Conservation (phyloP, 306 rosid species). For the Potentilla sterilis region DNA sequence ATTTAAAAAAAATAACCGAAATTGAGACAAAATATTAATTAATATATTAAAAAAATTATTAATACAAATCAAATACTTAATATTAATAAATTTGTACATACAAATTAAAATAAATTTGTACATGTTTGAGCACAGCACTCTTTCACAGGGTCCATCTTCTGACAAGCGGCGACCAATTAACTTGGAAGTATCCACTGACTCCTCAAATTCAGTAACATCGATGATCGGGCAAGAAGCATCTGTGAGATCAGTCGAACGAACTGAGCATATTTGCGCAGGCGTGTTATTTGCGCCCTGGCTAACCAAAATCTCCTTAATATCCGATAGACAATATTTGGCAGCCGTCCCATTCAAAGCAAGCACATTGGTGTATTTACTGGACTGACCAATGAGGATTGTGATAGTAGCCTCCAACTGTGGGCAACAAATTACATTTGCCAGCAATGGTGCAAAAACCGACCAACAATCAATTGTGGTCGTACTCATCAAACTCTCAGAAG, state of each 20-base stretch:
- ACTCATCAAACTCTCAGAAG: conserved; percentile 70
- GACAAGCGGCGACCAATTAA: too few relatives aligned
- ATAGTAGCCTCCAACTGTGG: conserved; percentile 96
- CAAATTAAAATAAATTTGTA: too few relatives aligned
- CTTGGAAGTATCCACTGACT: conserved; percentile 56
- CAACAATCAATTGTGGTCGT: conserved; percentile 84
- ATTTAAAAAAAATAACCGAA: too few relatives aligned
- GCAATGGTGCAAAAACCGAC: conserved; percentile 68
- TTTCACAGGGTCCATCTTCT: too few relatives aligned
- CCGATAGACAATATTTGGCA: conserved; percentile 77
- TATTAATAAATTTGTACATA: too few relatives aligned
- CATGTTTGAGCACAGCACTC: too few relatives aligned
- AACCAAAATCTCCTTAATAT: conserved; percentile 80
- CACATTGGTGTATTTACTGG: conserved; percentile 61
- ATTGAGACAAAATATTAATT: too few relatives aligned
- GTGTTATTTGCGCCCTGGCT: conserved; percentile 68
- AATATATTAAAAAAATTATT: too few relatives aligned
- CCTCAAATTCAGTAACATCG: conserved; percentile 60
- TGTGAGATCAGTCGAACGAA: conserved; percentile 67
- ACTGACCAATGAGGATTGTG: conserved; percentile 79
- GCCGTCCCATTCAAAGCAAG: conserved; percentile 69
- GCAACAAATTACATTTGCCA: conserved; percentile 93
- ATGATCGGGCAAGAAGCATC: conserved; percentile 76
- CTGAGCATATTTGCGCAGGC: conserved; percentile 62
- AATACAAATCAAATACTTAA: too few relatives aligned